Evolutionary conservation across 495 filamentous ascomycete genomes (phyloP), one percentile per base, ranked within the genome.

Genomic region (Penicillium manginii): DNA sequence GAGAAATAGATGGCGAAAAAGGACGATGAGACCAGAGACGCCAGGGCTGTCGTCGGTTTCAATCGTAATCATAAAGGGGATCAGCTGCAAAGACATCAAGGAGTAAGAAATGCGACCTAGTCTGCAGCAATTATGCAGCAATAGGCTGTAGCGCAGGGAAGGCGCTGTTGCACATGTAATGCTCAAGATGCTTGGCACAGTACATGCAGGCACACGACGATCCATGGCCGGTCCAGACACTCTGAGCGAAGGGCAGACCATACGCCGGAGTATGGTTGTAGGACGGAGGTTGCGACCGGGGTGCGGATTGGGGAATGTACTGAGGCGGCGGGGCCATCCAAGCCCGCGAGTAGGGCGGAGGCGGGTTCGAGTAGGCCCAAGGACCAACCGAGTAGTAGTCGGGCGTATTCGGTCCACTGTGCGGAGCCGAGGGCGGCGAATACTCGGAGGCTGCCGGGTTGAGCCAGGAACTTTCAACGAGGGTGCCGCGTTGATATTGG

Each of bases 181-280:
- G 73, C 35, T 85, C 82, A 29, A 86, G 69, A 55, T 87, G 83
- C 58, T 83, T 86, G 10, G 77, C 73, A 71, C 90, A 93, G 53
- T 85, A 83, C 48, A 76, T 68, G 69, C 91, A 94, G 57, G 78
- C 81, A 68, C 90, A 94, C 18, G 87, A 89, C 29, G 81, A 80
- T 46, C 81, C 81, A 63, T 83, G 79, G 39, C 78, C 81, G 58
- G 83, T 81, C 84, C 87, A 88, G 29, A 78, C 75, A 68, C 73
- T 79, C 50, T 84, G 83, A 21, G 79, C 78, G 55, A 87, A 85
- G 31, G 80, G 79, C 55, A 83, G 73, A 48, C 73, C 79, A 55
- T 81, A 86, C 37, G 73, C 66, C 69, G 83, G 73, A 35, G 79
- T 79, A 60, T 78, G 71, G 65, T 83, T 74, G 73, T 78, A 83